These are phyloP conservation scores for Sugiyamaella grinbergsii DNA, from an alignment of 1,139 yeast genomes.

Conservation along the genomic window DNA sequence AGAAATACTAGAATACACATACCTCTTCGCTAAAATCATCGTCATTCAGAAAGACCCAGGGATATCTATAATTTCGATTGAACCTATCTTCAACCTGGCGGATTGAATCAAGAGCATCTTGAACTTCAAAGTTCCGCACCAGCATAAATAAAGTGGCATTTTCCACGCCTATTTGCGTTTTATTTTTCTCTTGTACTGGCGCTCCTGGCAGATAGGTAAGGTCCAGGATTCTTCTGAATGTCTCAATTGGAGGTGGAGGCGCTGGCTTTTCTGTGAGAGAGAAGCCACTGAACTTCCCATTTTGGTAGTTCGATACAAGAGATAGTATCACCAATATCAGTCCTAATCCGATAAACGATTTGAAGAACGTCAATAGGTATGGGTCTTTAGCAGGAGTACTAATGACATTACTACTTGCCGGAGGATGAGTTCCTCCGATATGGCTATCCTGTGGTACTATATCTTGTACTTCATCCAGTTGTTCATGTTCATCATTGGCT, in stretches of 20 bases:
- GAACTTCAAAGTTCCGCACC: conserved; percentile 67
- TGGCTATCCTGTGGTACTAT: too few species aligned
- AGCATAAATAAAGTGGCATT: conserved; percentile 73
- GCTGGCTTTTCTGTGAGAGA: background rate
- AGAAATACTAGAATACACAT: too few species aligned
- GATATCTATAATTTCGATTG: conserved; percentile 56
- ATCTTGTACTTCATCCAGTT: too few species aligned
- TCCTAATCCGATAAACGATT: conserved; percentile 4
- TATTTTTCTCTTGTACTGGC: conserved; percentile 34
- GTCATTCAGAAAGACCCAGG: conserved; percentile 90
- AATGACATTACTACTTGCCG: too few species aligned
- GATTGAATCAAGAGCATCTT: conserved; percentile 64
- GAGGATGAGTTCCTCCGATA: background rate
- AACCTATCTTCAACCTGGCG: conserved; percentile 63
- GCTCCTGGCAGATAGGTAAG: conserved; percentile 34
- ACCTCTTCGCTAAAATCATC: conserved; percentile 65
- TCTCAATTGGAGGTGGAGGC: conserved; percentile 10
- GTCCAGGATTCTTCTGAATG: conserved; percentile 24
- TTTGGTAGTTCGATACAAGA: background rate
- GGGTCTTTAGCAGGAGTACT: background rate
- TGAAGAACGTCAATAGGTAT: background rate
- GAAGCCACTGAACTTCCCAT: background rate
- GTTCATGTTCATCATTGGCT: too few species aligned
- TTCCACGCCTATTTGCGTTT: conserved; percentile 50
- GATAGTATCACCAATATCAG: background rate